These are phyloP conservation scores for Russula sp. DNA, from an alignment of 768 basidiomycete species.

Conservation along the genomic window DNA sequence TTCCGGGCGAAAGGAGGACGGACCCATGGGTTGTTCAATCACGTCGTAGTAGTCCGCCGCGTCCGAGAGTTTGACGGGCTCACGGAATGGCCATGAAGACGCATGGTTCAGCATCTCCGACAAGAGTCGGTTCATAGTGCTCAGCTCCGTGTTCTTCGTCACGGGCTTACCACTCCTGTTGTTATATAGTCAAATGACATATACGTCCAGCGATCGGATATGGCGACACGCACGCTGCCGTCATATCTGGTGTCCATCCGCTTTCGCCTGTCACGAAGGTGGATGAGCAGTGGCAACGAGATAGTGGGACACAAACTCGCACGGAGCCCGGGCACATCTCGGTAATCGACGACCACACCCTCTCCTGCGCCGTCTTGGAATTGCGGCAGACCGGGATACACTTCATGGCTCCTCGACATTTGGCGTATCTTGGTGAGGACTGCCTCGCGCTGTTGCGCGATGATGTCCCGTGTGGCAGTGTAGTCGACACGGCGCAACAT, in stretches of 20 bases:
- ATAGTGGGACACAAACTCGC: constrained; percentile 26
- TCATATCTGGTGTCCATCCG: constrained; percentile 86
- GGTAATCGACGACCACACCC: constrained; percentile 53
- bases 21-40: constrained; percentile 90
- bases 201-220: neutral
- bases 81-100: constrained; percentile 80
- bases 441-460: constrained; percentile 81
- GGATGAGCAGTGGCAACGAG: constrained; percentile 9
- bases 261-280: constrained; percentile 55
- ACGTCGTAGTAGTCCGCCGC: constrained; percentile 88
- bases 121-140: constrained; percentile 68
- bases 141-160: constrained; percentile 50
- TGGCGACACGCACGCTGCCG: constrained; percentile 47
- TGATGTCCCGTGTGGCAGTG: constrained; percentile 65
- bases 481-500: constrained; percentile 93
- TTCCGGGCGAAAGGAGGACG: constrained; percentile 24
- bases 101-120: constrained; percentile 72
- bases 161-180: constrained; percentile 34
- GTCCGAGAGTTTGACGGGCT: constrained; percentile 71
- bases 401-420: constrained; percentile 77
- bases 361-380: constrained; percentile 56
- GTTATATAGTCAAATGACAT: neutral
- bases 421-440: constrained; percentile 83
- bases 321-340: constrained; percentile 85
- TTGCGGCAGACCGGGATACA: constrained; percentile 71